These are phyloP conservation scores for Helicostylum pulchrum DNA, from an alignment of 192 early-diverging fungal species.

Conservation along the genomic window DNA sequence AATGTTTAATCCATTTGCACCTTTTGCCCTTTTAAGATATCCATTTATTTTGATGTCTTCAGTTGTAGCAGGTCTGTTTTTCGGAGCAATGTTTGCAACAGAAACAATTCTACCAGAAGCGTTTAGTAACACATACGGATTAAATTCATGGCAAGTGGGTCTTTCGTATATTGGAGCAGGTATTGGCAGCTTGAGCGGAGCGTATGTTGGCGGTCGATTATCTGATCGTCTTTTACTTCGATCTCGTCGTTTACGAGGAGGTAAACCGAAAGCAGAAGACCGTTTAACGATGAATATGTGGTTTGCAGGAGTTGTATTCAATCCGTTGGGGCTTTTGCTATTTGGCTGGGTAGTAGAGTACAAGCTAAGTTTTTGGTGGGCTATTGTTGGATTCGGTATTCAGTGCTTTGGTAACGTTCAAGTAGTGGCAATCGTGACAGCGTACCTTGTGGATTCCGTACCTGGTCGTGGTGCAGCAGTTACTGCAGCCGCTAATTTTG, in stretches of 20 bases:
- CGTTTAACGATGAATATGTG: constrained; percentile 40
- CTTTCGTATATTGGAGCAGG: constrained; percentile 20
- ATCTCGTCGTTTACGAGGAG: constrained; percentile 31
- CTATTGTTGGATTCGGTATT: constrained; percentile 40
- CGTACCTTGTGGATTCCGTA: constrained; percentile 42
- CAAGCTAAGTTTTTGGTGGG: constrained; percentile 29
- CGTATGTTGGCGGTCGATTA: constrained; percentile 37
- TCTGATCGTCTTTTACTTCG: constrained; percentile 38
- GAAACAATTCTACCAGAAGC: constrained; percentile 27
- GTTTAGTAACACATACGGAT: constrained; percentile 10
- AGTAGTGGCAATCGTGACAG: constrained; percentile 30
- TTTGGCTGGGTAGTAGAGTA: constrained; percentile 41
- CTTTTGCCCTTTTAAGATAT: constrained; percentile 30
- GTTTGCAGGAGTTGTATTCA: constrained; percentile 35
- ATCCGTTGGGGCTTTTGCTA: constrained; percentile 38
- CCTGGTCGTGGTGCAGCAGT: constrained; percentile 40
- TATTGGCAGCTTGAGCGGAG: constrained; percentile 38
- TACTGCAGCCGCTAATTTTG: constrained; percentile 43
- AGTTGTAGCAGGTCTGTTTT: constrained; percentile 38
- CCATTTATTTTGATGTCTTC: constrained; percentile 39
- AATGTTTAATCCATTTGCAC: constrained; percentile 15
- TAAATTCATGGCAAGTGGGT: constrained; percentile 27
- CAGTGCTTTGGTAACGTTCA: constrained; percentile 44
- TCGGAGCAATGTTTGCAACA: constrained; percentile 46
- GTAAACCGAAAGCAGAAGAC: constrained; percentile 33